phyloP scores from a whole-genome alignment of 106 monocot species.

The Dendrobium catenatum region DNA sequence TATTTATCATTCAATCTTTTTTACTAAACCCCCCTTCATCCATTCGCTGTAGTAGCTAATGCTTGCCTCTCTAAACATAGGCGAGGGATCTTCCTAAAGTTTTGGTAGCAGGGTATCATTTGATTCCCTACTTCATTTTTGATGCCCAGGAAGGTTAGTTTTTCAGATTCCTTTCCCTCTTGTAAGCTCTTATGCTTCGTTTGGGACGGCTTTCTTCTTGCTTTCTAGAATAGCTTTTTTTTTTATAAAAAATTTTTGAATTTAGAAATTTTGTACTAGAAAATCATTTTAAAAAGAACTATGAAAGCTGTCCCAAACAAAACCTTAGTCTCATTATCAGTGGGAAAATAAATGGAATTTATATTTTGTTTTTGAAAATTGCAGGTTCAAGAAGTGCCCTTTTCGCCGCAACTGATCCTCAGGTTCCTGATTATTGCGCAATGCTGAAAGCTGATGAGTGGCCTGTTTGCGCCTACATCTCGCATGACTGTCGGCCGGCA shows the following conservation, averaged over 20 bases:
- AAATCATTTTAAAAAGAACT: too few relatives aligned
- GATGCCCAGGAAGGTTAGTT: constrained; percentile 18
- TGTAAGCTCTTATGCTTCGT: neutral
- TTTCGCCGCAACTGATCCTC: constrained; percentile 81
- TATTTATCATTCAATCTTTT: neutral
- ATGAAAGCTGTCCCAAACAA: too few relatives aligned
- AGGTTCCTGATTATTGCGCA: constrained; percentile 79
- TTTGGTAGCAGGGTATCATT: constrained; percentile 13
- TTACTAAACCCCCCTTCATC: neutral
- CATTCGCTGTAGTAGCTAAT: neutral
- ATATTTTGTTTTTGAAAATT: neutral
- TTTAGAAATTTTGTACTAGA: too few relatives aligned
- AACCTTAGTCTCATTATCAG: neutral
- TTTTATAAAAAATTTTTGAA: too few relatives aligned
- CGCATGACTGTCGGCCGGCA: constrained; percentile 72
- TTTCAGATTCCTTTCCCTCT: too few relatives aligned
- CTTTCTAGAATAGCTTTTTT: too few relatives aligned
- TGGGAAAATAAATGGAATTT: neutral
- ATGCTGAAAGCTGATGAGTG: constrained; percentile 78
- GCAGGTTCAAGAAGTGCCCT: constrained; percentile 80
- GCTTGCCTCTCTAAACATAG: neutral
- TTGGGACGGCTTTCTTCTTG: too few relatives aligned
- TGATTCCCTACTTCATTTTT: constrained; percentile 30
- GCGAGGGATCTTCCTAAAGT: constrained; percentile 23
- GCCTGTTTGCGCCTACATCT: constrained; percentile 84